Evolutionary conservation across 805 yeast species (phyloP), one percentile per base, ranked within the genome.

Genomic region (Candida sonorensis): DNA sequence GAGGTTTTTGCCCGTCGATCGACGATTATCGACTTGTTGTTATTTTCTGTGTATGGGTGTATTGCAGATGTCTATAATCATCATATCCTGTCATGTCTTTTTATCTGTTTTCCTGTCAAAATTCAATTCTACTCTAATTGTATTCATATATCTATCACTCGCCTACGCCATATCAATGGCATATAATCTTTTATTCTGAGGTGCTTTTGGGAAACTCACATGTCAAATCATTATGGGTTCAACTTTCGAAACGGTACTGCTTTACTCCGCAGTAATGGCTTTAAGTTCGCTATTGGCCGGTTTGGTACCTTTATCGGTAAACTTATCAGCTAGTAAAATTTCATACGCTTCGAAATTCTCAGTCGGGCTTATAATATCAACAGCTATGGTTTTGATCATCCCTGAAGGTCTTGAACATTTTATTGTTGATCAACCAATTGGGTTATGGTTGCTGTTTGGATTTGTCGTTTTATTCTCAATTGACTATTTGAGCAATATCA

Each of bases 391-490:
- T 8, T 59, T 80, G 12, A 70, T 80, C 17, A 64, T 80, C 13
- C 86, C 86, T 1, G 87, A 80, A 50, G 85, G 84, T 4, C 60
- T 73, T 13, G 73, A 67, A 38, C 63, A 39, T 31, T 39, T 43
- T 24, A 37, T 41, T 1, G 47, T 38, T 9, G 33, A 33, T 4
- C 46, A 48, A 13, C 50, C 55, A 10, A 51, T 72, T 23, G 83
- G 84, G 1, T 27, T 69, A 3, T 53, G 74, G 21, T 48, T 78
- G 23, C 44, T 77, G 2, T 36, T 57, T 0, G 87, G 87, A 8
- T 80, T 73, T 47, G 38, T 69, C 23, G 38, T 65, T 29, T 70
- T 80, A 73, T 69, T 66, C 42, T 38, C 64, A 14, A 50, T 77
- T 12, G 82, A 77, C 37, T 59, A 45, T 8, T 16, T 48, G 11